These are phyloP conservation scores for Chrysoporthe cubensis DNA, from an alignment of 2,329 filamentous ascomycete species.

Conservation along the genomic window DNA sequence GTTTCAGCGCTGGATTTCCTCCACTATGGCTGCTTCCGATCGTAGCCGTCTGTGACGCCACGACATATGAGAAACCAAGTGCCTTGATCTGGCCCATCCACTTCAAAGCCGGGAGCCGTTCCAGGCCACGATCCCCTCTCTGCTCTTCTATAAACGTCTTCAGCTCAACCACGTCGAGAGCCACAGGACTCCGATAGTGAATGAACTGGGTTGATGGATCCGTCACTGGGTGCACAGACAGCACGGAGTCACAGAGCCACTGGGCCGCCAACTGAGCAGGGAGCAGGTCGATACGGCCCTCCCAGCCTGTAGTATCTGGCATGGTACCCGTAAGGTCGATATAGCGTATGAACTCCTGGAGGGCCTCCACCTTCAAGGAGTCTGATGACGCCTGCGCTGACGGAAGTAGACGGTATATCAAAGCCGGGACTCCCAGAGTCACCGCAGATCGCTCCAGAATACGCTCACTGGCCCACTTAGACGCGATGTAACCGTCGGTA, in stretches of 20 bases:
- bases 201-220: background rate
- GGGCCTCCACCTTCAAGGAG: background rate
- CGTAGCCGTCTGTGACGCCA: slow-evolving; percentile 21
- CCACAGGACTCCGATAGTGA: background rate
- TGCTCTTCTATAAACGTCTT: background rate
- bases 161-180: background rate
- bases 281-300: slow-evolving; percentile 3
- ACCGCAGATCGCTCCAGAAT: slow-evolving; percentile 34
- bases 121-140: slow-evolving; percentile 6
- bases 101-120: slow-evolving; percentile 26
- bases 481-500: slow-evolving; percentile 36
- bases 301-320: slow-evolving; percentile 6
- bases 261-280: background rate
- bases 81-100: slow-evolving; percentile 32
- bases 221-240: background rate
- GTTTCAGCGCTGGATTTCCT: background rate
- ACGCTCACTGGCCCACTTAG: slow-evolving; percentile 41
- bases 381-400: background rate
- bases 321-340: background rate
- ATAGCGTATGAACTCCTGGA: background rate
- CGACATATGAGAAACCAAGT: slow-evolving; percentile 29
- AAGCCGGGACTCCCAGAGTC: slow-evolving; percentile 4
- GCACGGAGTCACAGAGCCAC: slow-evolving; percentile 1
- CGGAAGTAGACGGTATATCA: slow-evolving; percentile 18
- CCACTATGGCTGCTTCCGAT: background rate